Base-by-base conservation (phyloP, 768 basidiomycete species). In the Mycena pura region DNA sequence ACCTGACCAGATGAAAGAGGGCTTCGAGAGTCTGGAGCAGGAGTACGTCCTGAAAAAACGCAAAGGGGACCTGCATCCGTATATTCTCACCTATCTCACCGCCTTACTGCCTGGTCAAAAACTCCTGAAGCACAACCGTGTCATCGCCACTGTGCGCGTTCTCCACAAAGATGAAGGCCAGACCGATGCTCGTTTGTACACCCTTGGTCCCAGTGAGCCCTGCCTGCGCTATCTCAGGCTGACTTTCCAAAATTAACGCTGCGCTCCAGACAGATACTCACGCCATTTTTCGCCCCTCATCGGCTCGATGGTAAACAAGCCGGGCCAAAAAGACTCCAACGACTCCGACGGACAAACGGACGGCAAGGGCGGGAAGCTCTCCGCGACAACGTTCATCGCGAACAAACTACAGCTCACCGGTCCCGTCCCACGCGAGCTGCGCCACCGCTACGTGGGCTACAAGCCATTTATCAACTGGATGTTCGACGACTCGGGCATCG, bases 221-320 rank as follows among this genome's bases (percentile, higher is more conserved):
- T 32, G 31, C 21, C 25, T 28, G 25, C 27, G 25, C n/a, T 8
- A 17, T 14, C 21, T 5, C 39, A n/a, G n/a, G n/a, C n/a, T n/a
- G n/a, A n/a, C n/a, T n/a, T n/a, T 32, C 2, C 36, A 32, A 38
- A 38, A 25, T 43, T 34, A 6, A 38, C 22, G 27, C 55, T 19
- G 15, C 54, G 54, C 60, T 54, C 22, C 68, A 77, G 74, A 74
- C 51, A 56, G 59, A 49, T 76, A 69, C 51, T 68, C 71, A 13
- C 73, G 70, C 34, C 77, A 82, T 49, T 81, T 77, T 66, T 80
- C 78, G 10, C 81, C 81, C 9, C 69, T 81, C 27, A 76, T 81
- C 41, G 79, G 79, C 2, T 62, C 69, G 17, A 57, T 80, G 44
- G 69, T 76, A 25, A 70, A 70, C 53, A 62, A 65, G 41, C 24